Percentiles rank a stretch among this genome's conserved stretches.
Evolutionary conservation across 2,329 filamentous ascomycete genomes (phyloP).

Genomic region (Diplodia sapinea): DNA sequence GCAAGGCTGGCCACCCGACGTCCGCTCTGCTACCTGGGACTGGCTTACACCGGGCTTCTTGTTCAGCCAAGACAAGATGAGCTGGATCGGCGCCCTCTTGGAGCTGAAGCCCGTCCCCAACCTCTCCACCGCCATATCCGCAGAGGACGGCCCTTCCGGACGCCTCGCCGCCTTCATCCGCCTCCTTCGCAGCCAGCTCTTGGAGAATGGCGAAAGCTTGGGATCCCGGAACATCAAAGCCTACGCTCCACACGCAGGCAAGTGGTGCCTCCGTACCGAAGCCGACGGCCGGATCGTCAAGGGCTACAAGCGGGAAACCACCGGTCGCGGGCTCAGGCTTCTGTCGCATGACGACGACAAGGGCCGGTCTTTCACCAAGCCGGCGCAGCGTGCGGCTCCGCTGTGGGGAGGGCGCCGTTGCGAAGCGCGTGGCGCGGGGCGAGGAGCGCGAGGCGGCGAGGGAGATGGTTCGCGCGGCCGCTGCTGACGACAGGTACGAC

Average conservation of each 20-base stretch:
- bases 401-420: not conserved
- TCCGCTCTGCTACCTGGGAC: not conserved
- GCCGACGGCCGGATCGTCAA: rapidly evolving
- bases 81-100: not conserved
- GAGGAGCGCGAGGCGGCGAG: not conserved
- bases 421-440: not conserved
- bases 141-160: not conserved
- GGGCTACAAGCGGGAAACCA: not conserved
- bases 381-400: too few species aligned
- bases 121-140: not conserved
- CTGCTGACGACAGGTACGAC: not conserved
- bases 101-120: not conserved
- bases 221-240: not conserved
- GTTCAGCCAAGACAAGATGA: rapidly evolving
- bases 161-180: too few species aligned
- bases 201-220: too few species aligned
- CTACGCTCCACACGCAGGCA: not conserved
- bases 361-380: not conserved
- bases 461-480: not conserved
- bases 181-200: too few species aligned
- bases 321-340: rapidly evolving
- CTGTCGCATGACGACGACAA: not conserved
- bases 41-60: not conserved
- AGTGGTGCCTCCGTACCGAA: rapidly evolving
- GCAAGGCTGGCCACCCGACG: not conserved